phyloP scores from a whole-genome alignment of 163 green algal species.

The Scenedesmus sp. region DNA sequence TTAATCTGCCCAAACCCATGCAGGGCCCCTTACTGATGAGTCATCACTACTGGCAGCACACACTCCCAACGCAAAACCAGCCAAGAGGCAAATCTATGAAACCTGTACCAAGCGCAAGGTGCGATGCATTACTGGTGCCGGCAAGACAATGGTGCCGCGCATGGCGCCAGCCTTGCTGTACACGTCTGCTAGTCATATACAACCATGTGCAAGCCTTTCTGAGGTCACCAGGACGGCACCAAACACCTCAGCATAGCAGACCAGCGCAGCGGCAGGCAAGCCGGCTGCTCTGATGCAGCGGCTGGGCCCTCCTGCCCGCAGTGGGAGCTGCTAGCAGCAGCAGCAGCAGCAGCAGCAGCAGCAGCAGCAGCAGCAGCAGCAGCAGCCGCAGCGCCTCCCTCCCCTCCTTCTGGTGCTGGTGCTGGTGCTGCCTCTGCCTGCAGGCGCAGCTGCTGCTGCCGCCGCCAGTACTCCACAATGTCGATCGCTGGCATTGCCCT shows the following conservation, averaged over 20 bases:
- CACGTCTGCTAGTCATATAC: no score
- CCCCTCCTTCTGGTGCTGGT: neutral
- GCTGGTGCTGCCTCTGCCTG: neutral
- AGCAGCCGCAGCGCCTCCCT: no score
- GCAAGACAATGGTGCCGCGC: no score
- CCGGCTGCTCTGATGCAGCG: neutral
- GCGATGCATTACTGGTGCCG: no score
- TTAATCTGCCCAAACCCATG: neutral
- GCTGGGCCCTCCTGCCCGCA: neutral
- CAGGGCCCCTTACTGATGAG: neutral
- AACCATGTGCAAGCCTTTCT: no score
- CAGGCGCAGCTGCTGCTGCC: neutral
- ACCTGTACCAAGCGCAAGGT: no score
- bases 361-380: no score
- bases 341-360: neutral
- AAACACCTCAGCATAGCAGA: neutral
- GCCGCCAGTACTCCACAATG: constrained; percentile 2
- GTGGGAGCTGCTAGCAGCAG: neutral
- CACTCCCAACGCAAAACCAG: no score
- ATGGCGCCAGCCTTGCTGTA: no score
- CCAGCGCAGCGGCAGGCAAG: neutral
- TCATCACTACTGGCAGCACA: no score
- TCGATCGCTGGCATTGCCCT: neutral
- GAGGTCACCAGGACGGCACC: neutral
- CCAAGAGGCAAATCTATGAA: no score